phyloP scores from a whole-genome alignment of 805 yeast species.

The Ogataea zsoltii region DNA sequence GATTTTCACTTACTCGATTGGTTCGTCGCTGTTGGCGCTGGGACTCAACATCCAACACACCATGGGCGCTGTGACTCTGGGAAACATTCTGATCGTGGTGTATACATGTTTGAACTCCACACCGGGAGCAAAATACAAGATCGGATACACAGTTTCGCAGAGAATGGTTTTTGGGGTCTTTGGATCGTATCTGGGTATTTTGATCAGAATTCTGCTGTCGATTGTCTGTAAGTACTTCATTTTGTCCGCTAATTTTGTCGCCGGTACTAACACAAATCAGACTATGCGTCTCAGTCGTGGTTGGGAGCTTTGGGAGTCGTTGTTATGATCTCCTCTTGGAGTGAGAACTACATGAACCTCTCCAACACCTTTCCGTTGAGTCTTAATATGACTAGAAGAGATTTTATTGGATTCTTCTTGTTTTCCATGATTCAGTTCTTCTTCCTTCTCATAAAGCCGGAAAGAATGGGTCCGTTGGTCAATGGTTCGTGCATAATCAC shows the following conservation, averaged over 20 bases:
- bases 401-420: conserved; percentile 42
- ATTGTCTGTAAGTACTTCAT: conserved; percentile 35
- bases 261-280: not conserved
- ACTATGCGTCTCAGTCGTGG: conserved; percentile 40
- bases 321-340: conserved; percentile 40
- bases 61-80: conserved; percentile 35
- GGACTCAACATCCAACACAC: conserved; percentile 42
- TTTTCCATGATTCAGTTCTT: conserved; percentile 45
- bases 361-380: conserved; percentile 39
- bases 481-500: conserved; percentile 15
- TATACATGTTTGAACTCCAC: conserved; percentile 7
- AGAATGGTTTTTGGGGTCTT: conserved; percentile 46
- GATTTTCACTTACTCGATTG: conserved; percentile 11
- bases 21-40: conserved; percentile 10
- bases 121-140: conserved; percentile 39
- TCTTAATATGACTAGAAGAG: conserved; percentile 40
- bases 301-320: conserved; percentile 45
- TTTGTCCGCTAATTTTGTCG: not conserved
- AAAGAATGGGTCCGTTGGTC: conserved; percentile 10
- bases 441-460: conserved; percentile 34
- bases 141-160: conserved; percentile 46
- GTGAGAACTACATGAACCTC: conserved; percentile 40
- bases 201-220: conserved; percentile 43
- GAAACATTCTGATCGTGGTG: conserved; percentile 49
- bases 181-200: conserved; percentile 44